Base-by-base conservation (phyloP, 202 grass and related monocot genomes). In the Tripidium arundinaceum region DNA sequence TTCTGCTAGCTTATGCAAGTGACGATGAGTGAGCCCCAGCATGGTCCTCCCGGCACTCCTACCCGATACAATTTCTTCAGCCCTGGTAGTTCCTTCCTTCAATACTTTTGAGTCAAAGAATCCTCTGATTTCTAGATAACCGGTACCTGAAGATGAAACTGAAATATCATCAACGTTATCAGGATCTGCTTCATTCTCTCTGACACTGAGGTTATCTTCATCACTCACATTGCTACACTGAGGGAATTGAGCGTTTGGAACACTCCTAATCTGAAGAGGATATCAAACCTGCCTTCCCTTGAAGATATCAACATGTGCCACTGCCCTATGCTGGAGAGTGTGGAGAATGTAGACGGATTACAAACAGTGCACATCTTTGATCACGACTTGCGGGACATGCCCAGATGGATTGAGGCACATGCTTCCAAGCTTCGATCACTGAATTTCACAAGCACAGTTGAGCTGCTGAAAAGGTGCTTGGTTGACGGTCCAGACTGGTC, bases 291-390 rank as follows among this genome's bases (percentile, higher is more conserved):
- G 73, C 77, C 91, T 81, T 86, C 71, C 52, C 89, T 94, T 60
- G 65, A 89, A 82, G 86, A 83, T 38, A 85, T 97, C 41, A 87
- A 83, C 83, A 86, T 94, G 61, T 90, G 85, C 26, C 61, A 87
- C 62, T 94, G 83, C 40, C 89, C 87, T 50, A 33, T 49, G 75
- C 36, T 92, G 40, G 55, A 83, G 45, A 84, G 26, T 21, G 43
- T 94, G 46, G 55, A 89, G 60, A 74, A 79, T 19, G 65, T 85
- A n/a, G 13, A 82, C 15, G n/a, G 57, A 24, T 70, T 97, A 42
- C 72, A 8, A 81, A 68, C 46, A 61, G 37, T 97, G 40, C 82
- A 86, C 55, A 90, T 92, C 21, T 96, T 83, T 52, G 87, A 96
- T 81, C 66, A 90, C 81, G 82, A 92, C 47, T 46, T 96, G 62